These are phyloP conservation scores for Candida ortonii DNA, from an alignment of 805 yeast genomes.

Conservation along the genomic window DNA sequence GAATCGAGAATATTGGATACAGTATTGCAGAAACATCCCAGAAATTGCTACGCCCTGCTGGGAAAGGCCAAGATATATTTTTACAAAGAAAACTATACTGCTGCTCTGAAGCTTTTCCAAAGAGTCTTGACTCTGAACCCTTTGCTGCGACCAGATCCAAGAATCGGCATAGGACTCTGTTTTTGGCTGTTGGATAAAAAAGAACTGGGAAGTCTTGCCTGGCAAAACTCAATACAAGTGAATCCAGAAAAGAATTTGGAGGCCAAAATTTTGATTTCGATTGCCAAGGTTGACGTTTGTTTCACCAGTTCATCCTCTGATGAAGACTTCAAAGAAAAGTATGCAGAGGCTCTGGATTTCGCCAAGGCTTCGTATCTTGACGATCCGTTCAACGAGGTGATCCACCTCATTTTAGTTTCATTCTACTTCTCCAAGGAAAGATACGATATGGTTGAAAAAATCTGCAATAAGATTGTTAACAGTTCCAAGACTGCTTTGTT, in stretches of 20 bases:
- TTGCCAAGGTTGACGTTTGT: slow-evolving; percentile 66
- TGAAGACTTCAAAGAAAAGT: slow-evolving; percentile 58
- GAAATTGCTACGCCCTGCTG: slow-evolving; percentile 71
- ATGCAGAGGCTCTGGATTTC: slow-evolving; percentile 56
- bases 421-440: slow-evolving; percentile 71
- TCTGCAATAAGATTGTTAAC: slow-evolving; percentile 50
- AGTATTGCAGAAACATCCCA: slow-evolving; percentile 50
- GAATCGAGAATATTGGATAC: slow-evolving; percentile 69
- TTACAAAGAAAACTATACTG: slow-evolving; percentile 65
- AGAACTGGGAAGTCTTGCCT: slow-evolving; percentile 71
- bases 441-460: slow-evolving; percentile 51
- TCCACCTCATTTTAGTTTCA: slow-evolving; percentile 64
- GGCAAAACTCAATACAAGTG: slow-evolving; percentile 75
- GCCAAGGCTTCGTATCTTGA: slow-evolving; percentile 40
- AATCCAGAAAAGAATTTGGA: slow-evolving; percentile 52
- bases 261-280: slow-evolving; percentile 62
- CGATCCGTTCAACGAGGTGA: slow-evolving; percentile 52
- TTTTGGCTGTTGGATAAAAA: slow-evolving; percentile 85
- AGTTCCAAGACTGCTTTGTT: slow-evolving; percentile 37
- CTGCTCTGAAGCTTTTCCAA: slow-evolving; percentile 81
- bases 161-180: slow-evolving; percentile 93
- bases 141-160: slow-evolving; percentile 79
- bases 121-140: slow-evolving; percentile 77
- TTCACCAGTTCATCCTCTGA: slow-evolving; percentile 54
- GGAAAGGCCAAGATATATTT: slow-evolving; percentile 83